Evolutionary conservation across 2,329 filamentous ascomycete species (phyloP).

Genomic region (Aspergillus pseudoterreus): DNA sequence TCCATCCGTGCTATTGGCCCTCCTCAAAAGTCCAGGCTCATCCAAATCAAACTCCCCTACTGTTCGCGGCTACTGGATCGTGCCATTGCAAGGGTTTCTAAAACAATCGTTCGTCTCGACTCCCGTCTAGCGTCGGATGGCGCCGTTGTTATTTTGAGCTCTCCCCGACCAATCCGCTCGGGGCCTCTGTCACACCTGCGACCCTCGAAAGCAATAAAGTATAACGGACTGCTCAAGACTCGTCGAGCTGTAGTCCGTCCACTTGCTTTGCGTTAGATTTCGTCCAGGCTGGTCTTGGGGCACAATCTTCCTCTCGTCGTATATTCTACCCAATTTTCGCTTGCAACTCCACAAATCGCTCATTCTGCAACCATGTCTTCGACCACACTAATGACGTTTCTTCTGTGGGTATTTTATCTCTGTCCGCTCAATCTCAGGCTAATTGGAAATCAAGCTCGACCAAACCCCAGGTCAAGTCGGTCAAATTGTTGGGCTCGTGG

Average conservation of each 20-base stretch:
- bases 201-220: neutral
- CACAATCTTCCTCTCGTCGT: conserved; percentile 7
- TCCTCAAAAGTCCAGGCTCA: conserved; percentile 8
- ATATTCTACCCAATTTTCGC: conserved; percentile 1
- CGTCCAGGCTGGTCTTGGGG: conserved; percentile 19
- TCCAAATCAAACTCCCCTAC: conserved; percentile 15
- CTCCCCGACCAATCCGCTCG: neutral
- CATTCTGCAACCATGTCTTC: conserved; percentile 25
- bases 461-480: conserved; percentile 49
- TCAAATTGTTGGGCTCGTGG: conserved; percentile 87
- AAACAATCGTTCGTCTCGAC: conserved; percentile 10
- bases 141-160: conserved; percentile 6
- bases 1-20: conserved; percentile 16
- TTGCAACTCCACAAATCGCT: neutral
- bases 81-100: conserved; percentile 10
- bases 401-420: conserved; percentile 26
- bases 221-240: neutral
- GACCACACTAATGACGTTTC: conserved; percentile 35
- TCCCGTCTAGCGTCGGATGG: conserved; percentile 11
- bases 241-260: conserved; percentile 1
- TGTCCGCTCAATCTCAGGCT: conserved; percentile 7
- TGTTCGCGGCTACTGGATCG: conserved; percentile 21
- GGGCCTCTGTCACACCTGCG: neutral
- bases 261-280: conserved; percentile 5
- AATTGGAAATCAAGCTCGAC: conserved; percentile 26